Conservation (phyloP, 768 basidiomycete species). For the Tulasnella calospora region DNA sequence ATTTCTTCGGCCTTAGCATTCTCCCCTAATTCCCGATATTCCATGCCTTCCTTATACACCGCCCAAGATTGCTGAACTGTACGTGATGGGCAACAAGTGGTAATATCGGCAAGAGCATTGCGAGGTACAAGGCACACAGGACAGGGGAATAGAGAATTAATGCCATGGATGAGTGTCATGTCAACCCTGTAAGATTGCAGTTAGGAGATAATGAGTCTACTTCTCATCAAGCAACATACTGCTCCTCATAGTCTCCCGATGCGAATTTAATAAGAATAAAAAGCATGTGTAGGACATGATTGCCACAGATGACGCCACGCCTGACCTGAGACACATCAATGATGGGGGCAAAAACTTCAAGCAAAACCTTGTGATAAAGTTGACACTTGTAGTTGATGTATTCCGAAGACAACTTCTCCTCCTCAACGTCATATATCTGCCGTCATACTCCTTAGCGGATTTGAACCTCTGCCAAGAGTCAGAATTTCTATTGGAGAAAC, state of each 20-base stretch:
- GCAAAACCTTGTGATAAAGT: neutral
- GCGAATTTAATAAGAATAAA: neutral
- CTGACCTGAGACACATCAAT: neutral
- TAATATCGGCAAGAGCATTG: neutral
- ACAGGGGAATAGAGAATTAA: neutral
- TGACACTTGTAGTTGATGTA: neutral
- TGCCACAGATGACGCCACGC: neutral
- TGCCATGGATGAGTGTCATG: neutral
- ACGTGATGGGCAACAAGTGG: neutral
- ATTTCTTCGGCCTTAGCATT: neutral
- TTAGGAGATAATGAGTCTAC: neutral
- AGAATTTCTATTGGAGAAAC: neutral
- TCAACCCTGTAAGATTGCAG: neutral
- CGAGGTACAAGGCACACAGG: constrained; percentile 7
- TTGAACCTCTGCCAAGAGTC: too few relatives aligned
- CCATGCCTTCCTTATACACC: neutral
- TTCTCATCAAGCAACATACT: neutral
- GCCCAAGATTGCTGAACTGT: neutral
- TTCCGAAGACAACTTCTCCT: neutral
- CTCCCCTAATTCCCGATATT: neutral
- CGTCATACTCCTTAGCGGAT: too few relatives aligned
- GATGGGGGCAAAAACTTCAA: neutral
- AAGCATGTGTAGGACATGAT: neutral
- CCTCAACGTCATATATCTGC: neutral
- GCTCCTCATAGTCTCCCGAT: constrained; percentile 5